phyloP scores from a whole-genome alignment of 2,329 filamentous ascomycete genomes.

The Eutypella sp. region DNA sequence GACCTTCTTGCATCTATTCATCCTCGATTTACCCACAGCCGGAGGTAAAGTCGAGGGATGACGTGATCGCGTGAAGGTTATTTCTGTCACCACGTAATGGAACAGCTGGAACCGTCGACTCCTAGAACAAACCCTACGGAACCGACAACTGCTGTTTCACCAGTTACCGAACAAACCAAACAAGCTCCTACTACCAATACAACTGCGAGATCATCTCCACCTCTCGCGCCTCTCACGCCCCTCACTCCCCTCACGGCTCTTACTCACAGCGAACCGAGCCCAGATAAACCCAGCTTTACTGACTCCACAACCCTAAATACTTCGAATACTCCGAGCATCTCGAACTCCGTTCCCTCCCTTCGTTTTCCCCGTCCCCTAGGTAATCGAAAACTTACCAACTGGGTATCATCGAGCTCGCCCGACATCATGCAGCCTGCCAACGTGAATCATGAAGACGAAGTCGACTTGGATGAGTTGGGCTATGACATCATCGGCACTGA shows the following conservation, averaged over 20 bases:
- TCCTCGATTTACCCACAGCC: slow-evolving; percentile 20
- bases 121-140: no score
- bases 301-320: slow-evolving; percentile 18
- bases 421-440: slow-evolving; percentile 48
- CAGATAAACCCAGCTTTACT: slow-evolving; percentile 10
- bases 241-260: no score
- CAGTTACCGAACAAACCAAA: no score
- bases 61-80: slow-evolving; percentile 29
- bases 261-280: slow-evolving; percentile 24
- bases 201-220: slow-evolving; percentile 5
- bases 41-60: slow-evolving; percentile 30
- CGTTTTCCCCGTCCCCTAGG: slow-evolving; percentile 54
- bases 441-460: slow-evolving; percentile 40
- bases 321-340: no score
- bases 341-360: slow-evolving; percentile 42
- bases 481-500: slow-evolving; percentile 55
- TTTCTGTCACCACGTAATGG: slow-evolving; percentile 43
- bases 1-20: slow-evolving; percentile 18
- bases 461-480: slow-evolving; percentile 50
- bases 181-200: no score
- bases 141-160: slow-evolving; percentile 22
- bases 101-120: slow-evolving; percentile 32
- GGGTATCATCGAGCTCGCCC: slow-evolving; percentile 53
- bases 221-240: no score
- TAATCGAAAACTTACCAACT: slow-evolving; percentile 52